Evolutionary conservation across 2,329 filamentous ascomycete species (phyloP).

Genomic region (Byssoonygena ceratinophila): DNA sequence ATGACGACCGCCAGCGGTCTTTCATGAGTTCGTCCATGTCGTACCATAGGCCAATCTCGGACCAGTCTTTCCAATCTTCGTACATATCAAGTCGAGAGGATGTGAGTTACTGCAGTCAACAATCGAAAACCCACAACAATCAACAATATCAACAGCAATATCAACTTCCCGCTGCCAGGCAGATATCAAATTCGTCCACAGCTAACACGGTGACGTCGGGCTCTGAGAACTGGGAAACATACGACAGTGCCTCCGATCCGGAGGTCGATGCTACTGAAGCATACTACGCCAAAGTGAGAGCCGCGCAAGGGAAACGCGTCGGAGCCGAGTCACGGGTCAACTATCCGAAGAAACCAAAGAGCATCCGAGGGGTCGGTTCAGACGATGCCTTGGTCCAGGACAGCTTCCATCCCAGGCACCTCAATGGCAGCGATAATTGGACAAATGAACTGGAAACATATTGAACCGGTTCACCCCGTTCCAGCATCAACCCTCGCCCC

Average conservation of each 20-base stretch:
- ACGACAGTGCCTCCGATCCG: slow-evolving; percentile 68
- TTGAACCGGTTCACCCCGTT: slow-evolving; percentile 16
- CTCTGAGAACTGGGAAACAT: slow-evolving; percentile 97
- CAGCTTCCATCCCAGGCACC: slow-evolving; percentile 36
- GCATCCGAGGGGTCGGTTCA: slow-evolving; percentile 39
- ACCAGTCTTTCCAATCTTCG: slow-evolving; percentile 37
- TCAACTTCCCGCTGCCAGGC: slow-evolving; percentile 41
- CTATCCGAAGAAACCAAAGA: slow-evolving; percentile 34
- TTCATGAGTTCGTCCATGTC: slow-evolving; percentile 38
- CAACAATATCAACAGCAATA: slow-evolving; percentile 12
- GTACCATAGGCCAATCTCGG: slow-evolving; percentile 31
- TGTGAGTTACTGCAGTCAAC: slow-evolving; percentile 25
- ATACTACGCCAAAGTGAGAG: slow-evolving; percentile 69
- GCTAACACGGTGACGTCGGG: slow-evolving; percentile 58
- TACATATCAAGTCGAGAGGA: slow-evolving; percentile 30
- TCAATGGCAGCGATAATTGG: slow-evolving; percentile 45
- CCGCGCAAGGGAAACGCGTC: slow-evolving; percentile 56
- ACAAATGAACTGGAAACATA: slow-evolving; percentile 42
- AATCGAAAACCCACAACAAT: slow-evolving; percentile 8
- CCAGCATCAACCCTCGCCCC: too few species aligned
- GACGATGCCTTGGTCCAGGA: slow-evolving; percentile 33
- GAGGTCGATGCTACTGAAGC: slow-evolving; percentile 65
- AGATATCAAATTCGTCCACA: slow-evolving; percentile 61
- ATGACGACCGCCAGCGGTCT: slow-evolving; percentile 55
- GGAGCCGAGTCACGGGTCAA: slow-evolving; percentile 31